A percentile compares a stretch with the other conserved stretches of the same genome.
Conservation (phyloP, 1,284 basidiomycete genomes). For the Mixia osmundae region DNA sequence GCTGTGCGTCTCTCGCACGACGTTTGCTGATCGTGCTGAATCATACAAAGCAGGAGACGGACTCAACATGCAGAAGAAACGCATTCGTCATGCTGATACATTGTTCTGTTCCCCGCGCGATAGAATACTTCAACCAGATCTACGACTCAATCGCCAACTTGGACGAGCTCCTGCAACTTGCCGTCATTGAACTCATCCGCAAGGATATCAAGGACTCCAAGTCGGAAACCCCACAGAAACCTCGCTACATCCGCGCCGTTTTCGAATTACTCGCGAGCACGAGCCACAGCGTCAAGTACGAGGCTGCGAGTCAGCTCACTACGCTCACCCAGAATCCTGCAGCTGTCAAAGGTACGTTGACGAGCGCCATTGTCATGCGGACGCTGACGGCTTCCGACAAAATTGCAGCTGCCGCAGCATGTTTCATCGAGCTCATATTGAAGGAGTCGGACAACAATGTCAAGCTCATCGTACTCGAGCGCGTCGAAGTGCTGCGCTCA, state of each 20-base stretch:
- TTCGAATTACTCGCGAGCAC: slow-evolving; percentile 81
- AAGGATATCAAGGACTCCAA: slow-evolving; percentile 31
- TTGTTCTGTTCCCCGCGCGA: slow-evolving; percentile 68
- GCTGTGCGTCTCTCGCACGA: too few species aligned
- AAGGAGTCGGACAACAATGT: slow-evolving; percentile 99
- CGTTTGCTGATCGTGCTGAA: slow-evolving; percentile 1
- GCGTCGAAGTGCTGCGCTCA: slow-evolving; percentile 57
- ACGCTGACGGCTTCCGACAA: slow-evolving; percentile 5
- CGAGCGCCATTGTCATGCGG: neutral
- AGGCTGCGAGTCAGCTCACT: slow-evolving; percentile 86
- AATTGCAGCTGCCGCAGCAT: slow-evolving; percentile 80
- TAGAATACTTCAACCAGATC: slow-evolving; percentile 67
- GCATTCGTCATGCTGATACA: slow-evolving; percentile 86
- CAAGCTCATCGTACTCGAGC: slow-evolving; percentile 90
- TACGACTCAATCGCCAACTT: slow-evolving; percentile 61
- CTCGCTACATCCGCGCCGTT: slow-evolving; percentile 79
- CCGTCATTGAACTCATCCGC: slow-evolving; percentile 81
- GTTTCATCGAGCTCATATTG: slow-evolving; percentile 68
- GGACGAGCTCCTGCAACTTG: slow-evolving; percentile 90
- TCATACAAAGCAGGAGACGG: too few species aligned
- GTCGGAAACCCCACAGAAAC: slow-evolving; percentile 24
- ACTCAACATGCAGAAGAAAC: slow-evolving; percentile 91
- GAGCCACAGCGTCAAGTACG: slow-evolving; percentile 91
- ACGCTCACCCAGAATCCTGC: slow-evolving; percentile 86
- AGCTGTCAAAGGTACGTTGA: slow-evolving; percentile 69